A percentile compares a stretch with the other conserved stretches of the same genome.
Conservation (phyloP, 371 early-diverging fungal genomes). For the Vairimorpha apis region DNA sequence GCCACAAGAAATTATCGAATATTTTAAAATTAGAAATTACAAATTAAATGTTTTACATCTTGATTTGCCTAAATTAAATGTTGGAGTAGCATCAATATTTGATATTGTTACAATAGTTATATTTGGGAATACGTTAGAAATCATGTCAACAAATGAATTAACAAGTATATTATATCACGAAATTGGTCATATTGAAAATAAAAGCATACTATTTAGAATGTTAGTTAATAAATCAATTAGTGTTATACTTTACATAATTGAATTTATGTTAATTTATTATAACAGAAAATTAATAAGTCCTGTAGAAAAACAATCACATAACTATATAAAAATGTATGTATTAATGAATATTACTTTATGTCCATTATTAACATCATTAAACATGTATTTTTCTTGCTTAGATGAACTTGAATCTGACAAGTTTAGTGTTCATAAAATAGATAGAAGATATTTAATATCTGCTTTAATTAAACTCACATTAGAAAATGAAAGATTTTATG, state of each 20-base stretch:
- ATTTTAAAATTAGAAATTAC: slow-evolving; percentile 11
- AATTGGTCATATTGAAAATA: slow-evolving; percentile 20
- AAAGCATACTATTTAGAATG: slow-evolving; percentile 6
- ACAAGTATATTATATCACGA: slow-evolving; percentile 14
- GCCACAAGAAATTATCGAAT: background rate
- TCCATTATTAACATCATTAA: background rate
- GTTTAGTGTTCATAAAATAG: background rate
- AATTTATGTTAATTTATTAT: background rate
- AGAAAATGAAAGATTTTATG: background rate
- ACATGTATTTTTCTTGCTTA: background rate
- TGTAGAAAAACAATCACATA: background rate
- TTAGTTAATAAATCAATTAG: background rate
- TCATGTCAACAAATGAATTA: background rate
- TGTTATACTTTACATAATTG: background rate
- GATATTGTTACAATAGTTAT: background rate
- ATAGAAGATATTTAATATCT: slow-evolving; percentile 5
- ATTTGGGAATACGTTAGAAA: background rate
- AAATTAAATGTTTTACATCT: background rate
- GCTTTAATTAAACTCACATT: background rate
- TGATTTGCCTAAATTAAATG: background rate
- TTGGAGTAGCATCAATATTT: background rate
- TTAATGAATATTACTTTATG: background rate
- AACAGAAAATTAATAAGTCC: background rate
- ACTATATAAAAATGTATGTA: background rate
- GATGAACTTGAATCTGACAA: slow-evolving; percentile 1